phyloP scores from a whole-genome alignment of 2,329 filamentous ascomycete species.

The Cordyceps cicadae region DNA sequence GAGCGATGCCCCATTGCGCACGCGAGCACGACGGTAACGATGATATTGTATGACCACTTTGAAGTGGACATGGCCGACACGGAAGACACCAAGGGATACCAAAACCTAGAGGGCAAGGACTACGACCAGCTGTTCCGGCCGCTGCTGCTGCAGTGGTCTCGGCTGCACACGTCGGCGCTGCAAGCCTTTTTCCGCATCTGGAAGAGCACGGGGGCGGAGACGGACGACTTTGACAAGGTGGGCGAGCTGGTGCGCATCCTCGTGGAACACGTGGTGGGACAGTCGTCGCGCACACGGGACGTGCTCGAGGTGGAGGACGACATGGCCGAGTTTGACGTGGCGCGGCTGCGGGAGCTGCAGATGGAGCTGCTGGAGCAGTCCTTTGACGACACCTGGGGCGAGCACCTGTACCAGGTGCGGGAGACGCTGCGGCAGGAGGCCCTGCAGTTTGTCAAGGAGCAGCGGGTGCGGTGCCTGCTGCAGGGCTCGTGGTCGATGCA shows the following conservation, averaged over 20 bases:
- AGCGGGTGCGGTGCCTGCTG: conserved; percentile 81
- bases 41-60: conserved; percentile 90
- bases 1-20: conserved; percentile 81
- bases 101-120: conserved; percentile 65
- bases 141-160: conserved; percentile 84
- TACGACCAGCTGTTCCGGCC: conserved; percentile 84
- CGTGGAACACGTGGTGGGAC: conserved; percentile 80
- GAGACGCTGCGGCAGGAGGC: conserved; percentile 88
- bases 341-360: conserved; percentile 71
- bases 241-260: conserved; percentile 85
- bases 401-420: conserved; percentile 80
- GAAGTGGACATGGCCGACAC: conserved; percentile 79
- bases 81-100: conserved; percentile 69
- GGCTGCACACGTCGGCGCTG: conserved; percentile 75
- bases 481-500: conserved; percentile 80
- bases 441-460: conserved; percentile 93
- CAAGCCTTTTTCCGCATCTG: conserved; percentile 86
- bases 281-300: conserved; percentile 72
- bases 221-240: conserved; percentile 89
- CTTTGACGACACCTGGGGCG: conserved; percentile 91
- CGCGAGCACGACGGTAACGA: conserved; percentile 77
- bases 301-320: conserved; percentile 85
- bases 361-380: conserved; percentile 88
- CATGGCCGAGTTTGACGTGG: conserved; percentile 72
- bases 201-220: conserved; percentile 78